phyloP scores from a whole-genome alignment of 768 basidiomycete species.

The Leccinum ochraceum region DNA sequence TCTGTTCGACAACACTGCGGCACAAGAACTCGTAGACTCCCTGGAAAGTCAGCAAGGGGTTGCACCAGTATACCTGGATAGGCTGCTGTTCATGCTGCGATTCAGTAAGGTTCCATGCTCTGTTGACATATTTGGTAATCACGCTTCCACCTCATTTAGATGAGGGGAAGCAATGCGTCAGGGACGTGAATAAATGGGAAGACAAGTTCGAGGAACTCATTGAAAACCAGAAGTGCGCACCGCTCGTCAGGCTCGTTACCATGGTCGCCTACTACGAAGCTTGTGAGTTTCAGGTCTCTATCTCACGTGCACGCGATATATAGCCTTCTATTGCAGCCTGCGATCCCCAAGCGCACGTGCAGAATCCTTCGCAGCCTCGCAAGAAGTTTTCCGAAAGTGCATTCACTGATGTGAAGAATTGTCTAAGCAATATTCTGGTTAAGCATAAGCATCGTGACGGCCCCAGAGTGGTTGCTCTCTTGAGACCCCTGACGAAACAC shows the following conservation, averaged over 20 bases:
- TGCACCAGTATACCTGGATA: constrained; percentile 21
- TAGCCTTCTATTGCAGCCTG: constrained; percentile 8
- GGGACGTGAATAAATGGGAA: constrained; percentile 16
- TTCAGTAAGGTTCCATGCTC: constrained; percentile 16
- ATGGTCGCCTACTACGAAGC: constrained; percentile 26
- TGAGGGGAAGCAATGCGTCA: constrained; percentile 24
- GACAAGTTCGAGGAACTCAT: constrained; percentile 14
- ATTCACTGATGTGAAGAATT: constrained; percentile 16
- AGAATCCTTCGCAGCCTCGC: not conserved
- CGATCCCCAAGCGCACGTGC: not conserved
- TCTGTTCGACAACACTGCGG: constrained; percentile 23
- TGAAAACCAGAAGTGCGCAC: constrained; percentile 7
- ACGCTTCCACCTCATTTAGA: constrained; percentile 6
- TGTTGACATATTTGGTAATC: not conserved
- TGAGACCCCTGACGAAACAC: constrained; percentile 24
- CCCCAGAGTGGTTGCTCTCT: constrained; percentile 24
- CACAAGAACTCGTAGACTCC: constrained; percentile 11
- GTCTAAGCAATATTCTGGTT: constrained; percentile 13
- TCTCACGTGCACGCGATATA: not conserved
- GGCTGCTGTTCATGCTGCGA: constrained; percentile 22
- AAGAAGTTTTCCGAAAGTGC: not conserved
- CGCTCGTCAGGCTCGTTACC: constrained; percentile 23
- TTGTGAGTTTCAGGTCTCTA: constrained; percentile 10
- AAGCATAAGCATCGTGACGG: constrained; percentile 21
- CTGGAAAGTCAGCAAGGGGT: constrained; percentile 16